Evolutionary conservation across 148 eudicot genomes (phyloP).

Genomic region (Chenopodium suecicum): DNA sequence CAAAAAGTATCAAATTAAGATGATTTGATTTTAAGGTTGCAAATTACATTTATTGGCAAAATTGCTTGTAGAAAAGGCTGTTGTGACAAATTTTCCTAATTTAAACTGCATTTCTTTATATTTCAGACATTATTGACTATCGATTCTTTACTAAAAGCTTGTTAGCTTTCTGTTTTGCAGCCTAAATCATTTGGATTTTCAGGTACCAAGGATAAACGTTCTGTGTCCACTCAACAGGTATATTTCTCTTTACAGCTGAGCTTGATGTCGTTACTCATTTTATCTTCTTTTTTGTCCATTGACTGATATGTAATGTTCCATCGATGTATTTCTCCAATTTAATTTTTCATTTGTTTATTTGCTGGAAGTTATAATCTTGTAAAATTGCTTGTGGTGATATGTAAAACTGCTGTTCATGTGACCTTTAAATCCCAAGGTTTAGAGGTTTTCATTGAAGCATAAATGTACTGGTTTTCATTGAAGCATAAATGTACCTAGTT

Average conservation of each 20-base stretch:
- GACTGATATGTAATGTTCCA: not conserved
- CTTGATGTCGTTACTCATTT: not conserved
- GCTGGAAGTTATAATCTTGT: not conserved
- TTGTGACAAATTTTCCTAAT: no score
- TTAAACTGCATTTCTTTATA: not conserved
- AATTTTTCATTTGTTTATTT: no score
- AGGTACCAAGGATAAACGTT: conserved; percentile 95
- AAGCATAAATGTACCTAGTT: not conserved
- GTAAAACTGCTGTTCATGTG: not conserved
- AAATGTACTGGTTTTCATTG: not conserved
- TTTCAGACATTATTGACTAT: not conserved
- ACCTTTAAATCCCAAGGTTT: not conserved
- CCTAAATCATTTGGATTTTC: conserved; percentile 92
- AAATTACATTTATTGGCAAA: no score
- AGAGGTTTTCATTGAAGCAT: not conserved
- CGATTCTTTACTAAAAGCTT: conserved; percentile 13
- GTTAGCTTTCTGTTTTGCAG: conserved; percentile 42
- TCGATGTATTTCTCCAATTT: not conserved
- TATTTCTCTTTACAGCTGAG: conserved; percentile 16
- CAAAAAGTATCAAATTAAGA: no score
- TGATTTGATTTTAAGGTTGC: no score
- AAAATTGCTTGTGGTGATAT: not conserved
- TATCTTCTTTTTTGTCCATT: not conserved
- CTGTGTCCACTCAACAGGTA: conserved; percentile 91
- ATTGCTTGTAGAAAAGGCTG: no score